Evolutionary conservation across 148 eudicot genomes (phyloP), one percentile per base, ranked within the genome.

Genomic region (Cornus florida): DNA sequence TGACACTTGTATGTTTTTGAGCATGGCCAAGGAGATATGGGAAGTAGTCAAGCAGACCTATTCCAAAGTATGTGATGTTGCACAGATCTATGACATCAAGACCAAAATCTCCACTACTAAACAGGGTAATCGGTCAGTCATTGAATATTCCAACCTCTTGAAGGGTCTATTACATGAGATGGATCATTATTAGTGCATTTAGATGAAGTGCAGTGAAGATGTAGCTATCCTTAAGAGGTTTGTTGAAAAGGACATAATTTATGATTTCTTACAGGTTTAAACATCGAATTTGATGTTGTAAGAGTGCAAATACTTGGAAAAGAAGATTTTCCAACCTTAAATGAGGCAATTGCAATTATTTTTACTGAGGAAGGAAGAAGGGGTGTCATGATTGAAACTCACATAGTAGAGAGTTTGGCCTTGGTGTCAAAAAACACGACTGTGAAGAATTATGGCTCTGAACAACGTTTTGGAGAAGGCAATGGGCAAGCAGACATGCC

Each of bases 1-100:
- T n/a, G n/a, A n/a, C n/a, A n/a, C n/a, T n/a, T n/a, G n/a, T n/a
- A n/a, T n/a, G n/a, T n/a, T n/a, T n/a, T n/a, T n/a, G n/a, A n/a
- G n/a, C n/a, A n/a, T 62, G 28, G 57, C 22, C 16, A 46, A 43
- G 16, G 60, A 72, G 11, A 43, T 72, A 3, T 72, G 60, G 75
- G 75, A 72, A 6, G 75, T 60, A 6, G 31, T 53, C 19, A 33
- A 24, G 32, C 39, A 53, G 35, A 73, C 65, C 2, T 73, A 73
- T 24, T 73, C 64, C 16, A 73, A 73, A 14, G 75, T n/a, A 20
- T 13, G 39, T 12, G 65, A 73, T 73, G 75, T 39, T 10, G 75
- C 75, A n/a, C 65, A 73, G 56, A n/a, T 73, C n/a, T n/a, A n/a
- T n/a, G n/a, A n/a, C n/a, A n/a, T n/a, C n/a, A n/a, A n/a, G n/a